Evolutionary conservation across 2,329 filamentous ascomycete genomes (phyloP), one percentile per base, ranked within the genome.

Genomic region (Metarhizium humberi): DNA sequence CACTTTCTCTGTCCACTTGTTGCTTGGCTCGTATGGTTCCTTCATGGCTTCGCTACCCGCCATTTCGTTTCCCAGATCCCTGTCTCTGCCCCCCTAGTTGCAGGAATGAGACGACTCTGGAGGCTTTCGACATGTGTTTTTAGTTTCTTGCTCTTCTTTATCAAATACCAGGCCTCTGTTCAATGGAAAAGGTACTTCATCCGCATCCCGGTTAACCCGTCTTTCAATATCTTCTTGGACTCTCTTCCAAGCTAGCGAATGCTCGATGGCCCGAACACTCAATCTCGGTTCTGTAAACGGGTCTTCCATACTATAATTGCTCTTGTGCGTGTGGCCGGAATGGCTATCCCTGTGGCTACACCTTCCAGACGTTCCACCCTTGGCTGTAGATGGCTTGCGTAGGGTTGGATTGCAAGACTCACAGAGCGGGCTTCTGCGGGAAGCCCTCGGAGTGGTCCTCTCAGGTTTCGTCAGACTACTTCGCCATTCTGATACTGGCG

Each of bases 41-140:
- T 72, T 63, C 58, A 75, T 71, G 3, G 70, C 68, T 51, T 73
- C 73, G 53, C 75, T 66, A 16, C 70, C 66, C 13, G 73, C 68
- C 46, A 75, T 66, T 59, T 78, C 72, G 1, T 69, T 64, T 40
- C 68, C 70, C 55, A 78, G 60, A 18, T 68, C 65, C 55, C 72
- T 60, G 57, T 75, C 77, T 6, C 67, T 69, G 5, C 72, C 67
- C 56, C 70, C 72, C 76, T 68, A 78, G 48, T 62, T 63, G 58
- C 75, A 77, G 8, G 68, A 62, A 56, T 77, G 75, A 55, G 49
- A 43, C 46, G 29, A 53, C 56, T 48, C 38, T 57, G 50, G 30
- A 10, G 45, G 43, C 43, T 34, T 38, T 56, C 18, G 50, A 38
- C 18, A 51, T 7, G 20, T 42, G 18, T 5, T 50, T 42, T 32